These are phyloP conservation scores for Aschersonia sp. DNA, from an alignment of 2,329 filamentous ascomycete species.

Conservation along the genomic window DNA sequence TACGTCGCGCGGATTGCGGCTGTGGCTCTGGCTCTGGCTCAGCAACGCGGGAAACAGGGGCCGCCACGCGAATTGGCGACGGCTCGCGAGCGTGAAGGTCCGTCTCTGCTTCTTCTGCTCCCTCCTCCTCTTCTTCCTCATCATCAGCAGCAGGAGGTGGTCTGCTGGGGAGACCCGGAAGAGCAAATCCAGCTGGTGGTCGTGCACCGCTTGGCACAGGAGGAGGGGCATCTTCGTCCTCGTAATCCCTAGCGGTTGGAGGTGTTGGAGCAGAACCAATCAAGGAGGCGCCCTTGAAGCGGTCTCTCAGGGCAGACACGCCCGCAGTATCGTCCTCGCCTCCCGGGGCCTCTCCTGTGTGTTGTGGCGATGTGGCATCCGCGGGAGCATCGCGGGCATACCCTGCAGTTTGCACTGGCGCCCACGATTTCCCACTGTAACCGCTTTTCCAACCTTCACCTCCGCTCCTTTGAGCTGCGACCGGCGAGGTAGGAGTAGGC, in stretches of 20 bases:
- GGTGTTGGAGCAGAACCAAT: conserved; percentile 37
- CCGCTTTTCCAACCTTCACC: conserved; percentile 75
- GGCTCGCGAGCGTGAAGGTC: conserved; percentile 37
- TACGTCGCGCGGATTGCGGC: conserved; percentile 32
- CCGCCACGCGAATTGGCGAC: conserved; percentile 74
- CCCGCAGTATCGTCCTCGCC: conserved; percentile 45
- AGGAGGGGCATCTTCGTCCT: conserved; percentile 28
- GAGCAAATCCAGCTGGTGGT: conserved; percentile 60
- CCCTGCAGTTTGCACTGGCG: conserved; percentile 56
- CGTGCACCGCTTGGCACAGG: conserved; percentile 46
- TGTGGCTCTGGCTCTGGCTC: conserved; percentile 35
- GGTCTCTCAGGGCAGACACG: conserved; percentile 63
- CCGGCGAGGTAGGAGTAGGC: conserved; percentile 31
- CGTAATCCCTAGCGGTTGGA: conserved; percentile 18
- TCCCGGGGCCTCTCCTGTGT: conserved; percentile 38
- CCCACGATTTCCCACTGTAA: conserved; percentile 84
- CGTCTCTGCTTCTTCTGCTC: conserved; percentile 36
- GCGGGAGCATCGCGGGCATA: conserved; percentile 46
- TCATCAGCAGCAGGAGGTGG: conserved; percentile 40
- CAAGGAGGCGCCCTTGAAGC: conserved; percentile 64
- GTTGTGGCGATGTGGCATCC: conserved; percentile 37
- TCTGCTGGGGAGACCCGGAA: conserved; percentile 59
- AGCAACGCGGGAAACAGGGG: conserved; percentile 60
- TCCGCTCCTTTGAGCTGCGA: conserved; percentile 58
- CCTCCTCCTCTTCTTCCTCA: conserved; percentile 32